Conservation (phyloP, 1,284 basidiomycete genomes). For the Microbotryum violaceum region DNA sequence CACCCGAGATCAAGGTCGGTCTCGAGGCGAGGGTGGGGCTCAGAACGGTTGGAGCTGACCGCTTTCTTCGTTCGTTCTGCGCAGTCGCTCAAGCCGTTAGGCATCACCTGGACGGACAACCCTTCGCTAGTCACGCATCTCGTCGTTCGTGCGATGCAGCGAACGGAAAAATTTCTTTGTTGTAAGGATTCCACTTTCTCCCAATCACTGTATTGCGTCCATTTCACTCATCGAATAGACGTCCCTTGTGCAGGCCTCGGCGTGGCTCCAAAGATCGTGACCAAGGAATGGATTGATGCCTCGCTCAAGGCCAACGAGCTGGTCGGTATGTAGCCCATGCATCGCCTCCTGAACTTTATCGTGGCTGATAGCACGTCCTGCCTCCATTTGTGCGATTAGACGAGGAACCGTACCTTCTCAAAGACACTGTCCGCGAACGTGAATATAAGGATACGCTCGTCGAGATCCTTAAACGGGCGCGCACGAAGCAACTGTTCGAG, state of each 20-base stretch:
- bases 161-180: conserved; percentile 74
- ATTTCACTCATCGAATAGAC: background rate
- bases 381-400: conserved; percentile 45
- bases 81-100: conserved; percentile 56
- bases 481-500: conserved; percentile 52
- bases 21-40: background rate
- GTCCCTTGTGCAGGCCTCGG: conserved; percentile 43
- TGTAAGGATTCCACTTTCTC: conserved; percentile 41
- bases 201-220: too few species aligned
- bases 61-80: background rate
- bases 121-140: conserved; percentile 67
- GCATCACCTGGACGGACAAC: conserved; percentile 55
- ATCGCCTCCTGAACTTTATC: background rate
- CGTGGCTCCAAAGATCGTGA: conserved; percentile 54
- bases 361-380: background rate
- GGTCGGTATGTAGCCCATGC: conserved; percentile 51
- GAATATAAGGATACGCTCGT: conserved; percentile 57
- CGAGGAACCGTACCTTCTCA: conserved; percentile 53
- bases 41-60: background rate
- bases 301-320: conserved; percentile 53
- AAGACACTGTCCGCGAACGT: conserved; percentile 55
- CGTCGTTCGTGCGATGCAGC: conserved; percentile 55
- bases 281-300: conserved; percentile 57
- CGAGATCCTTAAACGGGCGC: conserved; percentile 54
- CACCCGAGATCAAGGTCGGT: conserved; percentile 26